Evolutionary conservation across 495 filamentous ascomycete species (phyloP), one percentile per base, ranked within the genome.

Genomic region (Lasiosphaeria ovina): DNA sequence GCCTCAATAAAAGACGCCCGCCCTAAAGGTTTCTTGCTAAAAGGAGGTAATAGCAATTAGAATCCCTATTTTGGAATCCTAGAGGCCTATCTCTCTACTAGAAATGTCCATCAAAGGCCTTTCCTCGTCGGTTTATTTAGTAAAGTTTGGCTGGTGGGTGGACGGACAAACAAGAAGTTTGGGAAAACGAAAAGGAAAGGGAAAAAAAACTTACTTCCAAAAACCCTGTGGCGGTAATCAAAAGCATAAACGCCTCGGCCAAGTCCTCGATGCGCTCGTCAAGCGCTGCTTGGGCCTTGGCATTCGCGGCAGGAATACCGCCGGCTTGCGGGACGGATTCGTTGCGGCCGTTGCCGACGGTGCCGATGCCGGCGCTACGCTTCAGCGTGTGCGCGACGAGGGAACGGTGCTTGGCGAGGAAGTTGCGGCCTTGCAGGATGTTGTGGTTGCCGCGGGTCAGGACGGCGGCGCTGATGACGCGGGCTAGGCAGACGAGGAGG

Each of bases 321-420:
- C 12, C 12, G 12, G 12, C 44, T 47, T 11, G 8, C 44, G 11
- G 8, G 5, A 47, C 12, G 44, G 11, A 9, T 9, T 7, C 44
- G 36, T 14, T 62, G 50, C 50, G 44, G 5, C 53, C 61, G 44
- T 57, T 62, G 38, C 61, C 62, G 8, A 72, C 74, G 14, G 80
- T 80, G 3, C 91, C 91, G 60, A 97, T 89, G 44, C 87, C 88
- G 1, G 90, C 91, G 69, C 88, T 88, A 51, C 91, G 81, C 74
- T 99, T 99, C 68, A 98, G 90, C n/a, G 95, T 85, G 17, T 91
- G 87, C 61, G 95, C 85, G 60, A 96, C 88, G 61, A 89, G 80
- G 60, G 84, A 81, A 57, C 94, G 77, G 70, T 96, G 92, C 62
- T 93, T 89, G 24, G 78, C 74, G 55, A 98, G 75, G 73, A 99